Conservation (phyloP, 2,329 filamentous ascomycete species). For the Aureobasidium uvarum region DNA sequence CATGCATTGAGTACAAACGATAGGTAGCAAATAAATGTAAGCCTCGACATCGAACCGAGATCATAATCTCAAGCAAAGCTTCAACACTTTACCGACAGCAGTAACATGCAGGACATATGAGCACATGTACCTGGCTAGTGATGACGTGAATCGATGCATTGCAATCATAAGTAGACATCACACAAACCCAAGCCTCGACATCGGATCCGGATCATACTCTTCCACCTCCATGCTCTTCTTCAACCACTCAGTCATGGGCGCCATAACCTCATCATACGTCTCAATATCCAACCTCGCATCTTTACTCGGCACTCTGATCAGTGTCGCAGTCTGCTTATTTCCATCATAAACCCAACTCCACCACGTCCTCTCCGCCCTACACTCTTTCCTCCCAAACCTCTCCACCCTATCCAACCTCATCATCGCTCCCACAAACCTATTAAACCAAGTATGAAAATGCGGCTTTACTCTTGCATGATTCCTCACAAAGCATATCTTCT, state of each 20-base stretch:
- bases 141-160: too few species aligned
- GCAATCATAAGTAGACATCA: not conserved
- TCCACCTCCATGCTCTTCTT: slow-evolving; percentile 40
- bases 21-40: too few species aligned
- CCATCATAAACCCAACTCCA: slow-evolving; percentile 43
- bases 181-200: slow-evolving; percentile 28
- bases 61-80: too few species aligned
- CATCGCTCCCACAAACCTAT: slow-evolving; percentile 41
- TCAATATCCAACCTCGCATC: slow-evolving; percentile 39
- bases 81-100: too few species aligned
- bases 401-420: slow-evolving; percentile 45
- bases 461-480: slow-evolving; percentile 41
- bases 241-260: slow-evolving; percentile 40
- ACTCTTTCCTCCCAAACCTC: slow-evolving; percentile 40
- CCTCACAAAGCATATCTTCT: slow-evolving; percentile 39
- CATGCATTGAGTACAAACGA: too few species aligned
- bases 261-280: slow-evolving; percentile 41
- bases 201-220: slow-evolving; percentile 42
- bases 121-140: too few species aligned
- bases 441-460: slow-evolving; percentile 42
- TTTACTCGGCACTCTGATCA: slow-evolving; percentile 35
- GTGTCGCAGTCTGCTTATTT: slow-evolving; percentile 34
- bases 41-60: too few species aligned
- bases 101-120: too few species aligned
- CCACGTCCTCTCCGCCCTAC: slow-evolving; percentile 39